Percentiles rank a stretch among this genome's conserved stretches.
phyloP scores from a whole-genome alignment of 345 rosid genomes.

The Populus euphratica region DNA sequence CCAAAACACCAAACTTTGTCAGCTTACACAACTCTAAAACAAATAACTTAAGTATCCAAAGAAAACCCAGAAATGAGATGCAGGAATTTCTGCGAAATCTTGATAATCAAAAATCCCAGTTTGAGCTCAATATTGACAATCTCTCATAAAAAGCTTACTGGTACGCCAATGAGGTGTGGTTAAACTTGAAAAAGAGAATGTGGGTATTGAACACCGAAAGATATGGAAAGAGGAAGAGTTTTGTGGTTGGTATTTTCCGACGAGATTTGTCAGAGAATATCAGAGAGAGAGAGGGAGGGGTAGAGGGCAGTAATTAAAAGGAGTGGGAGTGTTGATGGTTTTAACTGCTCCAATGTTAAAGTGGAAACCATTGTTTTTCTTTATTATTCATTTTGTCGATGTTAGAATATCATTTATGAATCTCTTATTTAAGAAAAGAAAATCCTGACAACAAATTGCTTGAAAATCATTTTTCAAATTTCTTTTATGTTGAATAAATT shows the following conservation, averaged over 20 bases:
- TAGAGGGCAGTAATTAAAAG: constrained; percentile 28
- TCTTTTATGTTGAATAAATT: no score
- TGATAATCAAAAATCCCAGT: background rate
- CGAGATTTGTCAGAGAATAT: constrained; percentile 23
- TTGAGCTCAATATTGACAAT: background rate
- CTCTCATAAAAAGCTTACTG: background rate
- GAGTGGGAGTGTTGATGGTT: constrained; percentile 25
- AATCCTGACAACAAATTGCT: no score
- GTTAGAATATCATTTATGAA: background rate
- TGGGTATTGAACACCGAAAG: background rate
- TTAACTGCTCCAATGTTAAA: background rate
- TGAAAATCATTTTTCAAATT: no score
- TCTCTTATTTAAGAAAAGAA: no score
- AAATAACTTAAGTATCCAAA: constrained; percentile 8
- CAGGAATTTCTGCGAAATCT: background rate
- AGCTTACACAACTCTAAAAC: background rate
- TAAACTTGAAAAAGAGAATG: background rate
- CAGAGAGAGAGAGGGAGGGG: background rate
- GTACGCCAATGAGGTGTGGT: background rate
- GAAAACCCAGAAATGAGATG: constrained; percentile 24
- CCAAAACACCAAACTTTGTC: constrained; percentile 8
- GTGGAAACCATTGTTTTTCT: background rate
- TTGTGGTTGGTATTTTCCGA: constrained; percentile 5
- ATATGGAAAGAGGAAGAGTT: background rate
- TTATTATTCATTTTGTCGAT: background rate